Evolutionary conservation across 176 grass and related monocot species (phyloP), one percentile per base, ranked within the genome.

Genomic region (Carex scoparia): DNA sequence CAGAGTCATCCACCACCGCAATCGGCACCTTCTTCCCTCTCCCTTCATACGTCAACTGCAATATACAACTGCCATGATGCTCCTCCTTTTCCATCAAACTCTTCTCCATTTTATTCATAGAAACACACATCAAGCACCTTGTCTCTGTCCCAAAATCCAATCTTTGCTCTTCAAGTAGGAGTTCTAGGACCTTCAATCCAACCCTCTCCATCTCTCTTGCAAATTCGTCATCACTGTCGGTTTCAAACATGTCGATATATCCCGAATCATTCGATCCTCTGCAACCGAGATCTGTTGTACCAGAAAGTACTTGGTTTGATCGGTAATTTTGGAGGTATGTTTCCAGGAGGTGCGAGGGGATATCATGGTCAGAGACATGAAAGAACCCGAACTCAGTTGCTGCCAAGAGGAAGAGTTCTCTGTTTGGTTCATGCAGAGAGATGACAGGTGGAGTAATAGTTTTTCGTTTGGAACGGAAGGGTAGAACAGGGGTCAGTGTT

Each of bases 61-160:
- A 14, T n/a, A 91, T 38, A 78, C 74, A 78, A 78, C 51, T 32
- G 80, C 90, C 92, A n/a, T 90, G 91, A 64, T 93, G 94, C 42
- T 85, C 86, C 74, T 91, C 38, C 38, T 44, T 77, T 8, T 40
- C 38, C 38, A 40, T 5, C 5, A 4, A 40, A 40, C 59, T 33
- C 57, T 81, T 87, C 77, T 72, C 87, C 1, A 74, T 58, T 72
- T 40, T 66, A 46, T 74, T 67, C 27, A 64, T 85, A 80, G 87
- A 91, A 4, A 88, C 86, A 92, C 95, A 93, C 79, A 91, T 65
- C 79, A 93, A 65, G 78, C 89, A 93, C 95, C 86, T 94, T 27
- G 89, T 65, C 66, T 82, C 86, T 86, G 84, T 94, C 72, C n/a
- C 86, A 18, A 79, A 84, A 57, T 88, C 85, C 42, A 79, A 65